A percentile compares a stretch with the other conserved stretches of the same genome.
These are phyloP conservation scores for Myotisia sp. DNA, from an alignment of 2,329 filamentous ascomycete species.

Conservation along the genomic window DNA sequence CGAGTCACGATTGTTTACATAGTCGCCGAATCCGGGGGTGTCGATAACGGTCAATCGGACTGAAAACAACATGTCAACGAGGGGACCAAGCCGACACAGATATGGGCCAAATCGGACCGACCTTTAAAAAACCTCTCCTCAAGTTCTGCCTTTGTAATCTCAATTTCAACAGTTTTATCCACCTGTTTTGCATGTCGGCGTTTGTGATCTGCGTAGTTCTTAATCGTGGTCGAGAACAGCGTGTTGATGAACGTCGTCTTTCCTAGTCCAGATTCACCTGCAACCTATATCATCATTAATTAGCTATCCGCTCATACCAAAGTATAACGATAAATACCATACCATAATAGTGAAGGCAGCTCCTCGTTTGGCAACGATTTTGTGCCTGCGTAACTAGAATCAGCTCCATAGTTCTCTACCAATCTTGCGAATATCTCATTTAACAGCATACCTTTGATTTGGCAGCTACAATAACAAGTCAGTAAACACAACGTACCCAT, in stretches of 20 bases:
- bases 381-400: slow-evolving; percentile 40
- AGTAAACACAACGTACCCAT: slow-evolving; percentile 1
- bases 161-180: slow-evolving; percentile 99
- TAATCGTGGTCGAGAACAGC: slow-evolving; percentile 98
- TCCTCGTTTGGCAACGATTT: slow-evolving; percentile 68
- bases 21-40: slow-evolving; percentile 97
- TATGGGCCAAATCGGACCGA: slow-evolving; percentile 34
- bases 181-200: slow-evolving; percentile 98
- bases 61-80: slow-evolving; percentile 28
- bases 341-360: slow-evolving; percentile 99
- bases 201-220: slow-evolving; percentile 99
- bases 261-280: slow-evolving; percentile 93
- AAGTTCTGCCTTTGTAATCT: slow-evolving; percentile 98
- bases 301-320: slow-evolving; percentile 12
- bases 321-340: slow-evolving; percentile 19
- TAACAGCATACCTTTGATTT: slow-evolving; percentile 46
- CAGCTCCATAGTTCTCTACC: slow-evolving; percentile 15
- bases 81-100: no score
- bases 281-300: slow-evolving; percentile 49
- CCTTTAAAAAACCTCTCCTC: slow-evolving; percentile 99
- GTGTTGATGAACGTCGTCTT: slow-evolving; percentile 99
- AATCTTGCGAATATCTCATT: background rate
- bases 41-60: slow-evolving; percentile 98
- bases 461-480: slow-evolving; percentile 38
- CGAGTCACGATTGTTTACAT: slow-evolving; percentile 99